Evolutionary conservation across 2,329 filamentous ascomycete species (phyloP), one percentile per base, ranked within the genome.

Genomic region (Botrytis paeoniae): DNA sequence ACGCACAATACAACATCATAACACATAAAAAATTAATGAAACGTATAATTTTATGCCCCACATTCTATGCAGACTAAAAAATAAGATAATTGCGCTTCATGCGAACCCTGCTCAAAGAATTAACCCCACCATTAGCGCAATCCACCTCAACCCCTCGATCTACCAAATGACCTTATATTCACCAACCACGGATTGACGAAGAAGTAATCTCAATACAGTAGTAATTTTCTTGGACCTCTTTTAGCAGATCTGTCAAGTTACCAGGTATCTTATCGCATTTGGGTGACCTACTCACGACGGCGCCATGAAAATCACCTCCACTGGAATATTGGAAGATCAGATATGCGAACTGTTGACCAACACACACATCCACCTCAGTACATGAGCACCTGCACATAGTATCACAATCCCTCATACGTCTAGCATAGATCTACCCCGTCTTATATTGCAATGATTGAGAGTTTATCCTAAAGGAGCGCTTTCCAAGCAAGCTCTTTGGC

Each of bases 1-100:
- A 45, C 61, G 61, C 39, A 63, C 39, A 63, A 63, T 29, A 63
- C 39, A 63, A 14, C 61, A 20, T 63, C 60, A 63, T 63, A 29
- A 41, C 10, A 41, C 39, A 63, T 43, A 43, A 29, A 32, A 63
- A 6, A 63, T 12, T 63, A 63, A 43, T 63, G 61, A 63, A 63
- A 32, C n/a, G 61, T 63, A 63, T 43, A 63, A 63, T 5, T 32
- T 22, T 8, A 32, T 32, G 61, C 39, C 39, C 61, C 61, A 45
- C 61, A 63, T n/a, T 43, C 61, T 14, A 63, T 63, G 61, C 39
- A 63, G 4, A 20, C n/a, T 63, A 8, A 43, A 32, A 63, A 63
- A 43, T 12, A 18, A 6, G 4, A 43, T 22, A 39, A 63, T 10
- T 7, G 61, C 61, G 61, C 61, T 63, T 63, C n/a, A 63, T 63